Percentiles rank a stretch among this genome's conserved stretches.
Evolutionary conservation across 768 basidiomycete genomes (phyloP).

Genomic region (Mycena rebaudengoi): DNA sequence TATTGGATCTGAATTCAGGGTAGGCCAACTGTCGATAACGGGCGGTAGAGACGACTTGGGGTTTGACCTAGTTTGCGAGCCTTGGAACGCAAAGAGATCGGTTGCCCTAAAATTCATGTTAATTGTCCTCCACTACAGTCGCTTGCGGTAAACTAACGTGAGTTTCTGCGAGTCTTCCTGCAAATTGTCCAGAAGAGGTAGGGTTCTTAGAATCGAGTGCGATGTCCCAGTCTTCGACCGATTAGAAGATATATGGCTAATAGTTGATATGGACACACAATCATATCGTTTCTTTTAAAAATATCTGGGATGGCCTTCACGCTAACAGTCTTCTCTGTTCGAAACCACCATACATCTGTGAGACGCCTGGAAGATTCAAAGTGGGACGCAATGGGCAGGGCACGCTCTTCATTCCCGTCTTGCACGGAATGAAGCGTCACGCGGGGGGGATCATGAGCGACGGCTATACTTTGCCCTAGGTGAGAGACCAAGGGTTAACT

Average conservation of each 20-base stretch:
- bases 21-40: conserved; percentile 75
- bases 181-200: conserved; percentile 77
- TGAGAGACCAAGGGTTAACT: conserved; percentile 1
- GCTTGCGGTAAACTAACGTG: conserved; percentile 71
- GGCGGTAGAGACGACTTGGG: conserved; percentile 60
- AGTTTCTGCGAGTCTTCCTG: conserved; percentile 72
- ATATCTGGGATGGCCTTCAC: conserved; percentile 73
- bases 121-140: no score
- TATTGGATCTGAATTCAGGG: conserved; percentile 60
- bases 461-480: conserved; percentile 77
- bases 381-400: conserved; percentile 46
- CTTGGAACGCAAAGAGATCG: conserved; percentile 85
- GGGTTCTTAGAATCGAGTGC: conserved; percentile 69
- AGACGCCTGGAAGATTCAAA: conserved; percentile 40
- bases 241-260: conserved; percentile 15
- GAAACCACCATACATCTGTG: conserved; percentile 79
- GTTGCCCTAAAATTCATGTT: conserved; percentile 61
- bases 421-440: conserved; percentile 82
- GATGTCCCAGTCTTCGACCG: conserved; percentile 79
- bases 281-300: conserved; percentile 70
- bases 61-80: conserved; percentile 60
- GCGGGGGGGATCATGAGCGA: conserved; percentile 73
- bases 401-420: conserved; percentile 68
- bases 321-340: conserved; percentile 50
- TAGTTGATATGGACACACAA: conserved; percentile 52